Conservation (phyloP, 768 basidiomycete genomes). For the Mycena albidolilacea region DNA sequence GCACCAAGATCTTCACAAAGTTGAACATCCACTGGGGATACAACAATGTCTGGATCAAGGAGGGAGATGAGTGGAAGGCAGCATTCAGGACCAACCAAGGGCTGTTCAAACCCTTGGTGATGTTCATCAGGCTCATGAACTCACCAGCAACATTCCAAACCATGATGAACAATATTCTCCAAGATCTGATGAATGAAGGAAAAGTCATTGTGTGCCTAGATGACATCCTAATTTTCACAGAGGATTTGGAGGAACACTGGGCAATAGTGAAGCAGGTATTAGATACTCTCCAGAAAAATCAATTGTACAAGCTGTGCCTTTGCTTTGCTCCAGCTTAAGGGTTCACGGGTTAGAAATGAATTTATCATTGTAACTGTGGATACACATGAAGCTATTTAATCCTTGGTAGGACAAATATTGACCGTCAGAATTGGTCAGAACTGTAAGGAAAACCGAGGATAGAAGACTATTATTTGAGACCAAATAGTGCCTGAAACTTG, state of each 20-base stretch:
- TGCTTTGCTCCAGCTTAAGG: neutral
- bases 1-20: neutral
- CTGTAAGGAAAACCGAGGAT: too few relatives aligned
- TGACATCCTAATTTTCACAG: conserved; percentile 5
- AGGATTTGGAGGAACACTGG: neutral
- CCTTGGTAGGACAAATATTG: too few relatives aligned
- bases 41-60: neutral
- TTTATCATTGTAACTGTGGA: too few relatives aligned
- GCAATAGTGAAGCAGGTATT: too few relatives aligned
- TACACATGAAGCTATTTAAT: too few relatives aligned
- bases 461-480: too few relatives aligned
- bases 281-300: too few relatives aligned
- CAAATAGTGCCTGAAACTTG: too few relatives aligned
- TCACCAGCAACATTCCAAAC: neutral
- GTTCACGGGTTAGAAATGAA: too few relatives aligned
- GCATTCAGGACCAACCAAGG: neutral
- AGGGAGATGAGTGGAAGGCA: conserved; percentile 10
- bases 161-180: neutral
- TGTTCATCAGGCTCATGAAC: too few relatives aligned
- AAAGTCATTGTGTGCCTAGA: neutral
- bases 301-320: too few relatives aligned
- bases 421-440: too few relatives aligned
- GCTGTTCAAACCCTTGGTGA: neutral
- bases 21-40: neutral
- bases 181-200: conserved; percentile 8